Percentiles rank a stretch among this genome's conserved stretches.
Conservation (phyloP, 2,329 filamentous ascomycete species). For the Microdochium paspali region DNA sequence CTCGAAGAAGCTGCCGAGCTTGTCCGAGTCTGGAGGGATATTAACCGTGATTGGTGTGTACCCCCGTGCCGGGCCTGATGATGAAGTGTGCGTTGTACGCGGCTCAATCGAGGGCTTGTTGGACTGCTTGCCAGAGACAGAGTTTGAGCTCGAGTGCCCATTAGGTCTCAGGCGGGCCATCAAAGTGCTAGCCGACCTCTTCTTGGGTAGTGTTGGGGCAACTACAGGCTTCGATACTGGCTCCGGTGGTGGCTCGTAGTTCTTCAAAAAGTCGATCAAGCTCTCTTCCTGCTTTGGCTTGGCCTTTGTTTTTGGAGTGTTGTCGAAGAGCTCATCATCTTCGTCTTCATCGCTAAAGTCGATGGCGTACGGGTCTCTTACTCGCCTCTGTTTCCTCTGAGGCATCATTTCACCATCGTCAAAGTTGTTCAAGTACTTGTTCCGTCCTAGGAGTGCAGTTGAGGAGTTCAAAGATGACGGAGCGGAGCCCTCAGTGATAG, state of each 20-base stretch:
- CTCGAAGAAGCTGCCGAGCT: conserved; percentile 22
- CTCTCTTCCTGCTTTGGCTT: conserved; percentile 50
- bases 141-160: conserved; percentile 17
- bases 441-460: conserved; percentile 53
- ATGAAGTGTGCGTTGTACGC: conserved; percentile 12
- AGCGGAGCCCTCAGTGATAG: conserved; percentile 47
- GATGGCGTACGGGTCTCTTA: conserved; percentile 89
- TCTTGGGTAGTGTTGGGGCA: conserved; percentile 37
- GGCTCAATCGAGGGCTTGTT: background rate
- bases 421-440: conserved; percentile 30
- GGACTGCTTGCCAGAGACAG: conserved; percentile 12
- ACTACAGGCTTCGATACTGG: conserved; percentile 26
- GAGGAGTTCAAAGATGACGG: conserved; percentile 65
- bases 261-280: conserved; percentile 64
- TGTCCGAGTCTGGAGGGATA: conserved; percentile 35
- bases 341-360: conserved; percentile 66
- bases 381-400: conserved; percentile 64
- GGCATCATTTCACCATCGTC: conserved; percentile 50
- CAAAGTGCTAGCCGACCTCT: conserved; percentile 56
- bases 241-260: conserved; percentile 54
- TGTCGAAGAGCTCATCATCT: conserved; percentile 35
- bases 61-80: conserved; percentile 24
- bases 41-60: conserved; percentile 45
- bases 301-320: conserved; percentile 32
- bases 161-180: conserved; percentile 45